A percentile compares a stretch with the other conserved stretches of the same genome.
Conservation (phyloP, 169 alveolate species). For the Cryptosporidium ryanae region DNA sequence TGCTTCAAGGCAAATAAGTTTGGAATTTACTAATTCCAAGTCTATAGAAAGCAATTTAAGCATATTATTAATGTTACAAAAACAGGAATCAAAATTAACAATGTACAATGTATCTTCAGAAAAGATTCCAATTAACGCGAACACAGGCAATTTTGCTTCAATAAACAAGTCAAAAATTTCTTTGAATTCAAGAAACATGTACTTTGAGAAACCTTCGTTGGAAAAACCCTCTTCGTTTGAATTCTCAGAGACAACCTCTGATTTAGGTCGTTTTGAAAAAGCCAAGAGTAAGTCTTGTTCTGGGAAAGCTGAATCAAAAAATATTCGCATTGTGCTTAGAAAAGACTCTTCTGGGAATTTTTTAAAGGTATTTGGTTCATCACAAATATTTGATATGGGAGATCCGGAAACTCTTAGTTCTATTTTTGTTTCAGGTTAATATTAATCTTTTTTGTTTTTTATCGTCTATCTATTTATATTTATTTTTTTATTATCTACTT, state of each 20-base stretch:
- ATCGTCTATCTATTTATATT: no score
- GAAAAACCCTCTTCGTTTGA: not conserved
- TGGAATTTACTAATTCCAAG: constrained; percentile 10
- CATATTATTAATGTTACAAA: not conserved
- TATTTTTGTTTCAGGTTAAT: not conserved
- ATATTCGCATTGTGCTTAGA: not conserved
- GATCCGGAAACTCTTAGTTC: not conserved
- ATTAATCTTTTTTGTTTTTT: not conserved
- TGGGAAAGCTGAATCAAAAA: not conserved
- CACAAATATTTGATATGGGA: constrained; percentile 15
- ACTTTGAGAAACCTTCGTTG: no score
- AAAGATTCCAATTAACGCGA: not conserved
- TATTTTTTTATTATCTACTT: no score
- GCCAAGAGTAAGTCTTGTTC: not conserved
- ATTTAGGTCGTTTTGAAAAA: no score
- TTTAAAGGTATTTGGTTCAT: constrained; percentile 2
- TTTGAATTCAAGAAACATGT: no score
- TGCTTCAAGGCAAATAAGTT: constrained; percentile 12
- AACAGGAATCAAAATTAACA: constrained; percentile 1
- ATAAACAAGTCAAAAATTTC: no score
- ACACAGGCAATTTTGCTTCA: no score
- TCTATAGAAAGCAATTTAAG: not conserved
- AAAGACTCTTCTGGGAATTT: not conserved
- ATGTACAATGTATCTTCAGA: constrained; percentile 20
- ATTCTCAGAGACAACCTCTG: not conserved